Conservation (phyloP, 768 basidiomycete genomes). For the Termitomyces titanicus region DNA sequence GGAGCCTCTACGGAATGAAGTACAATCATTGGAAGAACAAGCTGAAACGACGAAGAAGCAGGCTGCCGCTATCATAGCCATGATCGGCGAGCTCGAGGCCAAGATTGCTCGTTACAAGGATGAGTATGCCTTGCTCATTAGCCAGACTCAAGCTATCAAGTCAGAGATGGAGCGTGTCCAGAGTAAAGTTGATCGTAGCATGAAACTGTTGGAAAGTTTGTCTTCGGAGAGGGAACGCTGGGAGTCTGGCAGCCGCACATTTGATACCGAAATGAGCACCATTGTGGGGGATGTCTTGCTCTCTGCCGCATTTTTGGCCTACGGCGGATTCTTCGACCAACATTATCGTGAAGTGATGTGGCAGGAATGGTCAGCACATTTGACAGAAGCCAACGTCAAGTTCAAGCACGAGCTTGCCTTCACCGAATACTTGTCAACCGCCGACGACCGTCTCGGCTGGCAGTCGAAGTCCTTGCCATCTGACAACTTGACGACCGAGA, state of each 20-base stretch:
- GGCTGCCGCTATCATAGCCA: constrained; percentile 82
- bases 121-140: constrained; percentile 95
- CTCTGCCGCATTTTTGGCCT: constrained; percentile 95
- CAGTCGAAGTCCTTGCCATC: constrained; percentile 94
- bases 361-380: constrained; percentile 91
- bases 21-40: constrained; percentile 87
- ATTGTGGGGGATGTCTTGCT: constrained; percentile 96
- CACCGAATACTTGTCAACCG: constrained; percentile 94
- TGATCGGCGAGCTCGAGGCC: constrained; percentile 88
- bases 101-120: constrained; percentile 95
- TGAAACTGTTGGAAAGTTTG: constrained; percentile 90
- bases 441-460: constrained; percentile 94
- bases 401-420: constrained; percentile 91
- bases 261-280: constrained; percentile 97
- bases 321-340: constrained; percentile 98
- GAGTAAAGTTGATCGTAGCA: constrained; percentile 93
- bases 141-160: constrained; percentile 96
- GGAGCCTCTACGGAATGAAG: constrained; percentile 93
- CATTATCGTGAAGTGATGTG: constrained; percentile 97
- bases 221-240: constrained; percentile 93
- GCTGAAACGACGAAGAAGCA: constrained; percentile 96
- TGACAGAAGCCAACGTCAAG: constrained; percentile 84
- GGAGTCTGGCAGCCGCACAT: constrained; percentile 92
- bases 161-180: constrained; percentile 97
- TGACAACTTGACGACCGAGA: constrained; percentile 94